Base-by-base conservation (phyloP, 805 yeast genomes). In the Ogataea polymorpha region DNA sequence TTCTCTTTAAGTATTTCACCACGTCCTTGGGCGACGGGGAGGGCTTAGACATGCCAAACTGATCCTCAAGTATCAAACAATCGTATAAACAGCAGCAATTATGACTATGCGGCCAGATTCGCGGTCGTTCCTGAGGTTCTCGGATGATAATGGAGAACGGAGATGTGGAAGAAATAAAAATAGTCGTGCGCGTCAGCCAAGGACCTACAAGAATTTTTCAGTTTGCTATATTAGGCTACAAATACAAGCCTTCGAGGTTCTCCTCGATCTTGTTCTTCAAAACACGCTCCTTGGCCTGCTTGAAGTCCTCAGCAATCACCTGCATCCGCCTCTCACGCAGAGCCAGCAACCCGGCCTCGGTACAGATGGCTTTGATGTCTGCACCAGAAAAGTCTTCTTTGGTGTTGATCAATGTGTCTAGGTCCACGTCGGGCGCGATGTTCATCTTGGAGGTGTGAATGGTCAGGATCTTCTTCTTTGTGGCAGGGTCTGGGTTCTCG, bases 331-430 rank as follows among this genome's bases (percentile, higher is more conserved):
- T 82, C 65, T 91, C 98, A 66, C 98, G 82, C 60, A 91, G 72
- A 1, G 98, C 98, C 58, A 89, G 76, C 68, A 91, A 74, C 42
- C 98, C 98, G 2, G 98, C 97, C 63, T 91, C 98, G 1, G 98
- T 90, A 63, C 97, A 89, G 49, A 91, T 88, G 42, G 97, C 98
- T 69, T 91, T 91, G 53, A 91, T 93, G 65, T 91, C 98, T 4
- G 98, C 98, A 46, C 98, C 98, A 8, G 96, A 86, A 49, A 93
- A 73, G 44, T 93, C 98, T 63, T 91, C 96, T 74, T 90, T 91
- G 24, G 91, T 73, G 43, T 82, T 83, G 30, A 91, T 95, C 53
- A 91, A 77, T 58, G 86, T 95, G 51, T 88, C 96, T 47, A 90
- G 74, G 53, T 87, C 87, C 38, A 90, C 95, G 54, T 90, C 97